phyloP scores from a whole-genome alignment of 2,329 filamentous ascomycete genomes.

The Venturia carpophila region DNA sequence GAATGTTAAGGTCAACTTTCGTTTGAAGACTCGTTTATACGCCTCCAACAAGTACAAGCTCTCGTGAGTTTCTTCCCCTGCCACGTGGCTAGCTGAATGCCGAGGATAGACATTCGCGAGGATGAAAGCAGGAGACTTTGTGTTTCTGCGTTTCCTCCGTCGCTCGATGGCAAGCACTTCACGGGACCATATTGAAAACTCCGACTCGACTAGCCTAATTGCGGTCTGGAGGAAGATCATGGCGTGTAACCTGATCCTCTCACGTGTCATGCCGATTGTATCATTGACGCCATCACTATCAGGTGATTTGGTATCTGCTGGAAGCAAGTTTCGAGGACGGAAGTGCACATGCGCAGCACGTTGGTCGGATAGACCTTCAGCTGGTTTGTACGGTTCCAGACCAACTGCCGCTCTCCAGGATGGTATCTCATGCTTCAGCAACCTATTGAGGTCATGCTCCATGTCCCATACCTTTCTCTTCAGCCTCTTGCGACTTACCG shows the following conservation, averaged over 20 bases:
- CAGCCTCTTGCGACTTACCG: not conserved
- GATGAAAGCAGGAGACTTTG: not conserved
- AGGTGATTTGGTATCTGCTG: not conserved
- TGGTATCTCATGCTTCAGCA: not conserved
- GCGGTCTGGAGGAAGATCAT: not conserved
- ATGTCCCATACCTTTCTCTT: not conserved
- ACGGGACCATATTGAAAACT: not conserved
- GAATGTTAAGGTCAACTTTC: not conserved
- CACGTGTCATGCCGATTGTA: not conserved
- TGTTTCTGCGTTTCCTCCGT: not conserved
- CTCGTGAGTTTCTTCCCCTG: not conserved
- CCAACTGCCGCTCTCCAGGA: not conserved
- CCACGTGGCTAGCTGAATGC: not conserved
- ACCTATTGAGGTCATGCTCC: not conserved
- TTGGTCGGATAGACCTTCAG: not conserved
- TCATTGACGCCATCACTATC: not conserved
- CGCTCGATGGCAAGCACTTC: not conserved
- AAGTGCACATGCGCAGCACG: not conserved
- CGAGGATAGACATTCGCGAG: not conserved
- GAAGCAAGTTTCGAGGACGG: not conserved
- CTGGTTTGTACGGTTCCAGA: not conserved
- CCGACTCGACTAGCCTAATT: not conserved
- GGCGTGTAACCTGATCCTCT: not conserved
- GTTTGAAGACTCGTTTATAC: not conserved
- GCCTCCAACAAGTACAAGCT: not conserved